Base-by-base conservation (phyloP, 2,329 filamentous ascomycete genomes). In the Aspergillus viridinutans region DNA sequence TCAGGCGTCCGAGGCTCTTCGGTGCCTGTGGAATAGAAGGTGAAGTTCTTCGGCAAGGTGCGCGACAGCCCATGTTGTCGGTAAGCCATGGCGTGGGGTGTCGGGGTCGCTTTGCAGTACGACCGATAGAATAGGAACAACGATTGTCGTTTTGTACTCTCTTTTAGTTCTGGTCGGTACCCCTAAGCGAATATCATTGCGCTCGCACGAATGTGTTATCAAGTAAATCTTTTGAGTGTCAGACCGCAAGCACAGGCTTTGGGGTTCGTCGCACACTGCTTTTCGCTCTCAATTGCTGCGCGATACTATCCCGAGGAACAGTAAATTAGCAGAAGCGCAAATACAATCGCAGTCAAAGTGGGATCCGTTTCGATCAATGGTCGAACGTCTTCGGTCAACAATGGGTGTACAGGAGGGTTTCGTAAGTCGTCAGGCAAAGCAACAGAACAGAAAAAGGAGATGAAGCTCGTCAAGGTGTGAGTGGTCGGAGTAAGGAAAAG, bases 41-140 rank as follows among this genome's bases (percentile, higher is more conserved):
- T 77, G 64, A 79, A 79, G 64, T 78, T 77, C 61, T 78, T 78
- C 28, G 77, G 77, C 26, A 79, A 65, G 25, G 77, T 79, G 54
- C 75, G 76, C 57, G 77, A 79, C 53, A 78, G 68, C 21, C 70
- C 72, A 53, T 67, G 64, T 58, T 70, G 73, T 62, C 71, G 71
- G 58, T 71, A 67, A 60, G 73, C 69, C 74, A 76, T 76, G 61
- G 52, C 67, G 63, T 50, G 51, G 51, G 10, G 20, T n/a, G 49
- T 51, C 29, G 14, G 23, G 29, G 29, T 21, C 29, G 49, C 20
- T 23, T 26, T 26, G 20, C 40, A 12, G 43, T 23, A 23, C 43
- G 23, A 26, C 21, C 43, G 26, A 26, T 26, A 47, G 43, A 25
- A 17, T 26, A 47, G 43, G 43, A 12, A 12, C 12, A 25, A 26